Percentiles rank a stretch among this genome's conserved stretches.
Evolutionary conservation across 2,329 filamentous ascomycete species (phyloP).

Genomic region (Claviceps sp.): DNA sequence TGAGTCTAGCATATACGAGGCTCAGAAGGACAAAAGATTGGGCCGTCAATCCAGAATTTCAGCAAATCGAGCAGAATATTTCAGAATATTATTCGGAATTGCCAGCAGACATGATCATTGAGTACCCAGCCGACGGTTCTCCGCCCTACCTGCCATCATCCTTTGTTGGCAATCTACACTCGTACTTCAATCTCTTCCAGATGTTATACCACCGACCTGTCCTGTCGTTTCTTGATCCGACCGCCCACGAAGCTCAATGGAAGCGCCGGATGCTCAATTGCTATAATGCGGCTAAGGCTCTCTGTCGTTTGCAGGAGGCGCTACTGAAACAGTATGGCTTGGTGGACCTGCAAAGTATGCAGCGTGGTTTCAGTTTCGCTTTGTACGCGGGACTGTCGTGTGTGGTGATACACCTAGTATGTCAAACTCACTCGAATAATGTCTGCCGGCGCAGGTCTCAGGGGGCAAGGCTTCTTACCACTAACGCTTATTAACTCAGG

Average conservation of each 20-base stretch:
- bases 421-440: slow-evolving; percentile 22
- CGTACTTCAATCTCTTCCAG: slow-evolving; percentile 73
- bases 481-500: slow-evolving; percentile 33
- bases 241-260: slow-evolving; percentile 59
- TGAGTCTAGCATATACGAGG: slow-evolving; percentile 61
- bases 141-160: slow-evolving; percentile 76
- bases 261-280: slow-evolving; percentile 79
- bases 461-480: not conserved
- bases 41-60: slow-evolving; percentile 74
- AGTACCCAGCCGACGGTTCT: slow-evolving; percentile 64
- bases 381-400: slow-evolving; percentile 88
- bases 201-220: slow-evolving; percentile 85
- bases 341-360: slow-evolving; percentile 77
- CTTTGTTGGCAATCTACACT: slow-evolving; percentile 79
- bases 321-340: slow-evolving; percentile 66
- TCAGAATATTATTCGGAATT: slow-evolving; percentile 63
- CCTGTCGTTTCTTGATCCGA: slow-evolving; percentile 63
- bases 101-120: slow-evolving; percentile 64
- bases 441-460: not conserved
- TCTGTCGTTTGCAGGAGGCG: slow-evolving; percentile 79
- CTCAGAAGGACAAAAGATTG: slow-evolving; percentile 71
- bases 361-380: slow-evolving; percentile 84
- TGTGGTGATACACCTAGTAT: slow-evolving; percentile 82
- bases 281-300: slow-evolving; percentile 68
- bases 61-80: slow-evolving; percentile 65